Conservation (phyloP, 306 rosid species). For the Abrus precatorius region DNA sequence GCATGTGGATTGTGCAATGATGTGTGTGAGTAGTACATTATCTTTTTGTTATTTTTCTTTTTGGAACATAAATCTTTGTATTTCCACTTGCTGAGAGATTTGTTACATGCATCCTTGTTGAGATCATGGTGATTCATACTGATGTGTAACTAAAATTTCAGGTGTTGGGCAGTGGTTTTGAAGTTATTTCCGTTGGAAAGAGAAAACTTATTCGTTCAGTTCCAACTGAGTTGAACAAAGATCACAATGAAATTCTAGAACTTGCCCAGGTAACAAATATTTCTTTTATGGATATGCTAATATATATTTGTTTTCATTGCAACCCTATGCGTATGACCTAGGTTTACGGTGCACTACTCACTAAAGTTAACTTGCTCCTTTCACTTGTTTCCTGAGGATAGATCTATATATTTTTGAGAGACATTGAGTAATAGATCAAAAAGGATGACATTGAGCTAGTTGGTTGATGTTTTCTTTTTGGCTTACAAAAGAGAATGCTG, state of each 20-base stretch:
- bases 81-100: conserved; percentile 9
- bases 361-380: not conserved
- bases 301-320: not conserved
- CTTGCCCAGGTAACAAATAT: conserved; percentile 85
- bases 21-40: conserved; percentile 5
- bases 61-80: not conserved
- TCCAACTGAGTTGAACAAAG: conserved; percentile 98
- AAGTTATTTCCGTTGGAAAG: conserved; percentile 94
- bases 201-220: conserved; percentile 96
- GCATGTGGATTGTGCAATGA: conserved; percentile 11
- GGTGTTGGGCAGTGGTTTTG: conserved; percentile 94
- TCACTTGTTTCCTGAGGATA: conserved; percentile 23
- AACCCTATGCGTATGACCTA: not conserved
- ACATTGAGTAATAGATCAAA: not conserved
- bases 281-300: conserved; percentile 7
- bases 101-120: conserved; percentile 38
- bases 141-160: conserved; percentile 53
- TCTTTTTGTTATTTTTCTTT: conserved; percentile 14
- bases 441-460: not conserved
- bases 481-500: not conserved
- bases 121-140: conserved; percentile 31
- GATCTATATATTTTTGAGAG: not conserved
- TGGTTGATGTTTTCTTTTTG: conserved; percentile 9
- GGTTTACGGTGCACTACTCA: not conserved
- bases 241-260: conserved; percentile 95